These are phyloP conservation scores for Gleditsia sinensis DNA, from an alignment of 306 rosid genomes.

Conservation along the genomic window DNA sequence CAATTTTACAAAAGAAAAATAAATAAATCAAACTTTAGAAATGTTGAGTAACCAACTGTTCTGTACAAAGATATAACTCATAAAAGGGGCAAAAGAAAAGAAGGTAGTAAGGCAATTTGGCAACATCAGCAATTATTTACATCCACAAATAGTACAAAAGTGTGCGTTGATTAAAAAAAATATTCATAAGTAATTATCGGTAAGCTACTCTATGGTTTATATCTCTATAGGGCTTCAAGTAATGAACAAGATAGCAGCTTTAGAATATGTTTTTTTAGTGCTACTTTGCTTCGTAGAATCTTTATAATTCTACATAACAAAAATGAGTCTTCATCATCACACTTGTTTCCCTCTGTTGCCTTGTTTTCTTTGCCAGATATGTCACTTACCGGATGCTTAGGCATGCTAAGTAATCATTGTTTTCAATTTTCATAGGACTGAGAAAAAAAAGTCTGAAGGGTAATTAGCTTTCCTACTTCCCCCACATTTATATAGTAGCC, in stretches of 20 bases:
- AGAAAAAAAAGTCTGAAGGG: neutral
- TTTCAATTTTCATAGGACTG: neutral
- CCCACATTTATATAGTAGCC: no score
- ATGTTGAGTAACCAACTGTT: conserved; percentile 36
- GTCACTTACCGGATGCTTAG: neutral
- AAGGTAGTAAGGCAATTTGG: conserved; percentile 22
- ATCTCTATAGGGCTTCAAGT: conserved; percentile 10
- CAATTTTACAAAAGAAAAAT: no score
- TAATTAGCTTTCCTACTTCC: no score
- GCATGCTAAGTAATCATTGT: neutral
- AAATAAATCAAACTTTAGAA: no score
- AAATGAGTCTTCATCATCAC: neutral
- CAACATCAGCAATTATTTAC: conserved; percentile 22
- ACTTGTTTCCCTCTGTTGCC: neutral
- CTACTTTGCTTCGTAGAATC: neutral
- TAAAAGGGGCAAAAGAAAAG: conserved; percentile 16
- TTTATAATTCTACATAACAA: no score
- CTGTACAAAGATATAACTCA: conserved; percentile 37
- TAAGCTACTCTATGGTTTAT: no score
- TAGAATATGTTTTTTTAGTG: neutral
- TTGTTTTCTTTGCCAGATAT: neutral
- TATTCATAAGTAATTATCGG: no score
- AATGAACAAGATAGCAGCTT: conserved; percentile 24
- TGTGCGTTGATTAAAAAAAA: conserved; percentile 18
- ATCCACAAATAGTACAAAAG: conserved; percentile 33